A percentile compares a stretch with the other conserved stretches of the same genome.
phyloP scores from a whole-genome alignment of 2,329 filamentous ascomycete species.

The Cercospora janseana region DNA sequence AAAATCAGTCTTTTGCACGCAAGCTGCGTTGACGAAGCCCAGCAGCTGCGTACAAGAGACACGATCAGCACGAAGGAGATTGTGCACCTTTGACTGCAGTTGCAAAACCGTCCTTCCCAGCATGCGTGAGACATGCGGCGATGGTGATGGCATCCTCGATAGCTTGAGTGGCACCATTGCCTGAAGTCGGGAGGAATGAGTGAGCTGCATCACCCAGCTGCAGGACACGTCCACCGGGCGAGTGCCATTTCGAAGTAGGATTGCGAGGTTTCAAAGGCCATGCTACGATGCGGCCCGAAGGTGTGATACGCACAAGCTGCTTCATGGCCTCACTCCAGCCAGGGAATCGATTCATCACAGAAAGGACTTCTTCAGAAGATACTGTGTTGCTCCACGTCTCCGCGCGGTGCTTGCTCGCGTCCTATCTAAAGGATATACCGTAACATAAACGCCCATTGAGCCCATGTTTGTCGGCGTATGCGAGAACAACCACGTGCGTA shows the following conservation, averaged over 20 bases:
- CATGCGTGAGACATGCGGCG: slow-evolving; percentile 47
- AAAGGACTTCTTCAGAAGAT: slow-evolving; percentile 33
- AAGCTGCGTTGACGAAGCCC: slow-evolving; percentile 27
- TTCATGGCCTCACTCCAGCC: slow-evolving; percentile 48
- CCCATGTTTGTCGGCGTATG: slow-evolving; percentile 51
- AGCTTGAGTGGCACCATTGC: slow-evolving; percentile 55
- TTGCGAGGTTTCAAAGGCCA: slow-evolving; percentile 58
- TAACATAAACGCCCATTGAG: slow-evolving; percentile 44
- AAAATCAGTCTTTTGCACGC: slow-evolving; percentile 27
- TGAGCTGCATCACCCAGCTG: slow-evolving; percentile 56
- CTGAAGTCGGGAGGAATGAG: slow-evolving; percentile 54
- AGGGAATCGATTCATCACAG: slow-evolving; percentile 19
- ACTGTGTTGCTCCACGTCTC: slow-evolving; percentile 51
- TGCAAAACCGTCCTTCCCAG: slow-evolving; percentile 42
- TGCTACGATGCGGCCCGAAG: slow-evolving; percentile 42
- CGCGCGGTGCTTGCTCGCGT: slow-evolving; percentile 22
- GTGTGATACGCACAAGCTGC: slow-evolving; percentile 46
- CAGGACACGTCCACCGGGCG: slow-evolving; percentile 49
- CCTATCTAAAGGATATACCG: slow-evolving; percentile 52
- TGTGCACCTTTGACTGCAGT: slow-evolving; percentile 35
- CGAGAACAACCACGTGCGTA: slow-evolving; percentile 34
- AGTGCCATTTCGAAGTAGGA: slow-evolving; percentile 53
- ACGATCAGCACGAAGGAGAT: slow-evolving; percentile 32
- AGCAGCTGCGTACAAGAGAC: slow-evolving; percentile 28
- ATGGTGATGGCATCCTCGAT: slow-evolving; percentile 53